Conservation (phyloP, 495 filamentous ascomycete genomes). For the Penicillium antarcticum region DNA sequence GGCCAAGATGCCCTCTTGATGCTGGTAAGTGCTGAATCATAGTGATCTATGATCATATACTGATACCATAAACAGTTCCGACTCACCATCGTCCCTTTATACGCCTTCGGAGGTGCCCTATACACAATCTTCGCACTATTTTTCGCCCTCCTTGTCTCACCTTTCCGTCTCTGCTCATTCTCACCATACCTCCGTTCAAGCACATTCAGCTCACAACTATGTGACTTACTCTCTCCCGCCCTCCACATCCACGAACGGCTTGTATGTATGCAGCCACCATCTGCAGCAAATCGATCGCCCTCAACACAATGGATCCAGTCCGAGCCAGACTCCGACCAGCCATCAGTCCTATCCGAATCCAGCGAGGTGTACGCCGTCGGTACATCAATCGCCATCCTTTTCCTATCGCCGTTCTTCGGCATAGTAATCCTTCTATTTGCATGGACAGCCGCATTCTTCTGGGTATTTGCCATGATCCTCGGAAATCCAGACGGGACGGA, state of each 20-base stretch:
- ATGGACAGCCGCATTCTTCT: constrained; percentile 63
- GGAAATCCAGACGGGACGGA: constrained; percentile 64
- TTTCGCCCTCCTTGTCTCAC: constrained; percentile 39
- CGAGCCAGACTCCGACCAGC: constrained; percentile 22
- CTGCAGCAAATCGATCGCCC: constrained; percentile 25
- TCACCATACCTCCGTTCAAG: constrained; percentile 35
- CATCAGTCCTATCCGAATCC: constrained; percentile 11
- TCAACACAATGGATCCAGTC: constrained; percentile 33
- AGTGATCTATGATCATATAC: not conserved
- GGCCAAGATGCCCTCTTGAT: constrained; percentile 38
- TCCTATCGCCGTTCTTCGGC: constrained; percentile 53
- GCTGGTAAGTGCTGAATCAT: constrained; percentile 26
- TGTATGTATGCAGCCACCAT: constrained; percentile 26
- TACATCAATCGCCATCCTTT: constrained; percentile 46
- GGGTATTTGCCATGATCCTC: constrained; percentile 58
- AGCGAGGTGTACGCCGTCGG: constrained; percentile 31
- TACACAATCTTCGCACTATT: constrained; percentile 45
- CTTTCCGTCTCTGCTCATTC: constrained; percentile 41
- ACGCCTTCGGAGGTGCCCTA: constrained; percentile 36
- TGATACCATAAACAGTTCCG: constrained; percentile 37
- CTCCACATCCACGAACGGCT: constrained; percentile 43
- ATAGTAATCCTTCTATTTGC: constrained; percentile 50
- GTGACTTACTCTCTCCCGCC: constrained; percentile 40
- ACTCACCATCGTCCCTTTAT: constrained; percentile 46
- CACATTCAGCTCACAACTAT: constrained; percentile 35